Evolutionary conservation across 306 rosid species (phyloP).

Genomic region (Fagus sylvatica): DNA sequence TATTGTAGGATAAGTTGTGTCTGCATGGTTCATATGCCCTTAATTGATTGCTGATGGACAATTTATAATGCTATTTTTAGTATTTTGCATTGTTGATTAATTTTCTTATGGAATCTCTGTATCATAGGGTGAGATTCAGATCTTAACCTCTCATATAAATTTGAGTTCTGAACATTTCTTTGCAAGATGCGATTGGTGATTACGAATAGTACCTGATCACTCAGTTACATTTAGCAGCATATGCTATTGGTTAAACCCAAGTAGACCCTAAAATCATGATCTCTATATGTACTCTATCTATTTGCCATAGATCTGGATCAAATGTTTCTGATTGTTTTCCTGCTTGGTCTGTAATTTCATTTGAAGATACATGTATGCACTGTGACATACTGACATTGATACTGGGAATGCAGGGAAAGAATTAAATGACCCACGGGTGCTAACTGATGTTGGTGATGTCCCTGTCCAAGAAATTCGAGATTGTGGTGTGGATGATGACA

Average conservation of each 20-base stretch:
- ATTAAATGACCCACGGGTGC: constrained; percentile 77
- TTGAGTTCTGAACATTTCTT: constrained; percentile 1
- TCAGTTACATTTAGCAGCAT: not conserved
- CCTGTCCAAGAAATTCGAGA: constrained; percentile 98
- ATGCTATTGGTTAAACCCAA: not conserved
- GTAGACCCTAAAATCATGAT: not conserved
- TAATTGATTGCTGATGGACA: not conserved
- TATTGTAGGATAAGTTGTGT: not conserved
- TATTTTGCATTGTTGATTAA: not conserved
- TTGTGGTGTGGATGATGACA: constrained; percentile 79
- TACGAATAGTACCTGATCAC: not conserved
- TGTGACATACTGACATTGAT: constrained; percentile 5
- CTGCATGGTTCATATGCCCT: not conserved
- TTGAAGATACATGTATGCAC: not conserved
- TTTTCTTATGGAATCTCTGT: not conserved
- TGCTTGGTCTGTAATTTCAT: not conserved
- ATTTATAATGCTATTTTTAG: not conserved
- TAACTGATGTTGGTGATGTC: constrained; percentile 93
- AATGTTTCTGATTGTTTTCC: not conserved
- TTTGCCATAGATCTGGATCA: constrained; percentile 3
- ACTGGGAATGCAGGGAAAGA: constrained; percentile 64
- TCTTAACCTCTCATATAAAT: not conserved
- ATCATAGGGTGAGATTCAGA: constrained; percentile 6
- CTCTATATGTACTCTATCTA: not conserved
- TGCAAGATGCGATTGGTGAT: not conserved